phyloP scores from a whole-genome alignment of 169 alveolate genomes.

The Miamiensis avidus region DNA sequence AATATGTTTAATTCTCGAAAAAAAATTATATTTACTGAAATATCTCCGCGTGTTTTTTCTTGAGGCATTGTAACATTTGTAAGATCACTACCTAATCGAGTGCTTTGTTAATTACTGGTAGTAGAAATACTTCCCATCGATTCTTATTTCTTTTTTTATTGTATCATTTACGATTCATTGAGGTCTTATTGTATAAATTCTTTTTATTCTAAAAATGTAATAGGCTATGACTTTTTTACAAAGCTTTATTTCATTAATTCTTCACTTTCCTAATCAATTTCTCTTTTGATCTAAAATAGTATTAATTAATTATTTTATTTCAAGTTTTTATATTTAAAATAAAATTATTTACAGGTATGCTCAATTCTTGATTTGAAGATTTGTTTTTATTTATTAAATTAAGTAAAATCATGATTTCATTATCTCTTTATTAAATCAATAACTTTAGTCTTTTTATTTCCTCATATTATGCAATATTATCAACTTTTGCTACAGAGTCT shows the following conservation, averaged over 20 bases:
- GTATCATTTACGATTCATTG: no score
- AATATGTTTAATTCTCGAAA: no score
- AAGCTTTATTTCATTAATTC: not conserved
- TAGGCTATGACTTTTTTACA: not conserved
- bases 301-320: not conserved
- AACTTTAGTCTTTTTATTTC: conserved; percentile 61
- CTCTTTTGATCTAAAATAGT: not conserved
- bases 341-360: conserved; percentile 23
- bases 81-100: conserved; percentile 14
- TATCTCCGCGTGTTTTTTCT: conserved; percentile 9
- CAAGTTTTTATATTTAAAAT: conserved; percentile 9
- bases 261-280: not conserved
- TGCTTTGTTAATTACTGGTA: not conserved
- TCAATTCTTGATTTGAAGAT: conserved; percentile 24
- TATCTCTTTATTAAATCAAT: conserved; percentile 76
- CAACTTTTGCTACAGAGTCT: not conserved
- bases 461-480: conserved; percentile 31
- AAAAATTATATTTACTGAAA: not conserved
- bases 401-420: conserved; percentile 83
- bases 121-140: not conserved
- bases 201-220: not conserved
- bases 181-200: not conserved
- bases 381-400: conserved; percentile 63
- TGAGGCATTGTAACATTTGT: conserved; percentile 10
- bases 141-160: no score